Conservation (phyloP, 1,139 yeast species). For the Tardiomyces blankii region DNA sequence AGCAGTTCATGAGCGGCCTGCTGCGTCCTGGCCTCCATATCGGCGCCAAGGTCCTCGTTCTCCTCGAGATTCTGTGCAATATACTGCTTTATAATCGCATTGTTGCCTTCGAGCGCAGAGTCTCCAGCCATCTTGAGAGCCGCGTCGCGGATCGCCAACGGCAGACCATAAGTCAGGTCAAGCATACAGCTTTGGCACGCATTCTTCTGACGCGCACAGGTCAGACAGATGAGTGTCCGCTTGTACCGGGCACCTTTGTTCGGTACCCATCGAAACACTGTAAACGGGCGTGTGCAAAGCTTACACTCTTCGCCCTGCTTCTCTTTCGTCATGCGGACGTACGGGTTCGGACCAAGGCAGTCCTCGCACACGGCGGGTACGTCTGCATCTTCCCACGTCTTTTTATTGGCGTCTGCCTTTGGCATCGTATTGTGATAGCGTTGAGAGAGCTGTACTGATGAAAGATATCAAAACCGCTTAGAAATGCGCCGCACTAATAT, state of each 20-base stretch:
- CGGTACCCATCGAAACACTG: constrained; percentile 34
- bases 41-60: constrained; percentile 9
- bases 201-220: constrained; percentile 69
- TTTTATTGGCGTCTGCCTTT: neutral
- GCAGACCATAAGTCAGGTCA: constrained; percentile 71
- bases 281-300: constrained; percentile 75
- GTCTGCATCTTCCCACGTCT: constrained; percentile 30
- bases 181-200: constrained; percentile 85
- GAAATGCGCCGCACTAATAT: too few relatives aligned
- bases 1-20: constrained; percentile 30
- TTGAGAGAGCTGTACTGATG: too few relatives aligned
- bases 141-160: constrained; percentile 68
- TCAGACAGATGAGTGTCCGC: constrained; percentile 42
- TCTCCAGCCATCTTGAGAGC: constrained; percentile 65
- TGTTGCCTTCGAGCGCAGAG: constrained; percentile 26
- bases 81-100: constrained; percentile 43
- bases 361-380: constrained; percentile 57
- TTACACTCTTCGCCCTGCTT: constrained; percentile 55
- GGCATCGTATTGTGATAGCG: neutral
- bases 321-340: constrained; percentile 62
- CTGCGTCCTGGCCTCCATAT: constrained; percentile 21
- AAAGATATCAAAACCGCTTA: too few relatives aligned
- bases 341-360: constrained; percentile 59
- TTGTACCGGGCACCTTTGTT: constrained; percentile 1
- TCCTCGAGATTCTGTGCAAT: constrained; percentile 38